Conservation (phyloP, 2,329 filamentous ascomycete genomes). For the Beauveria bassiana region DNA sequence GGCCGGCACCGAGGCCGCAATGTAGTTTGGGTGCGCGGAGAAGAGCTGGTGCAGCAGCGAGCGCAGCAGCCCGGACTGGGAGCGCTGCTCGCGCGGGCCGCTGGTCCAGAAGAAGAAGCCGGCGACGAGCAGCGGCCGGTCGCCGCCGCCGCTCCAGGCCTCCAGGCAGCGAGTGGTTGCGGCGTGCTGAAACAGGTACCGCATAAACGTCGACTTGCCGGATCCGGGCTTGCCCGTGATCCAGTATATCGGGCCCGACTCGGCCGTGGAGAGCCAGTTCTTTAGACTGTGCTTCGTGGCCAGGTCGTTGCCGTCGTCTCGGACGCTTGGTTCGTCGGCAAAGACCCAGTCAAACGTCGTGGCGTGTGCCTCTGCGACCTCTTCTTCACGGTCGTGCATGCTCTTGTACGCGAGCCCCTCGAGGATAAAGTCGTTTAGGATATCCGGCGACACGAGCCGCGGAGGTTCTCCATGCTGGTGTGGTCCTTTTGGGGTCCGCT, state of each 20-base stretch:
- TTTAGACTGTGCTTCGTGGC: constrained; percentile 16
- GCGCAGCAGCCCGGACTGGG: constrained; percentile 28
- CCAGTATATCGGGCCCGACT: constrained; percentile 25
- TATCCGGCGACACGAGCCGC: constrained; percentile 14
- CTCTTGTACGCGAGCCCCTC: constrained; percentile 24
- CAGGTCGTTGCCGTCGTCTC: not conserved
- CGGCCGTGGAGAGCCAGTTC: constrained; percentile 20
- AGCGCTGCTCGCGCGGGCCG: constrained; percentile 30
- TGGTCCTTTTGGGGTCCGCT: not conserved
- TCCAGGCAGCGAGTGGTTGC: constrained; percentile 13
- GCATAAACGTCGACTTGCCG: constrained; percentile 39
- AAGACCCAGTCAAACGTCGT: constrained; percentile 33
- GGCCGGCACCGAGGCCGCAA: constrained; percentile 19
- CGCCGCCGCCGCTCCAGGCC: constrained; percentile 17
- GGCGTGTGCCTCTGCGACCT: constrained; percentile 22
- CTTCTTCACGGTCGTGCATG: constrained; percentile 24
- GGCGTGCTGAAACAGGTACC: constrained; percentile 24
- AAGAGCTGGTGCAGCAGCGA: constrained; percentile 30
- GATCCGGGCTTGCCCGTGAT: constrained; percentile 36
- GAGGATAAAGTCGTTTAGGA: constrained; percentile 25
- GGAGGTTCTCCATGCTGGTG: not conserved
- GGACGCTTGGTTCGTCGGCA: constrained; percentile 5
- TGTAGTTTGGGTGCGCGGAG: constrained; percentile 17
- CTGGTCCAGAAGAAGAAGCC: constrained; percentile 40
- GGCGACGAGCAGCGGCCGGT: constrained; percentile 22